Base-by-base conservation (phyloP, 306 rosid genomes). In the Glycine soja region DNA sequence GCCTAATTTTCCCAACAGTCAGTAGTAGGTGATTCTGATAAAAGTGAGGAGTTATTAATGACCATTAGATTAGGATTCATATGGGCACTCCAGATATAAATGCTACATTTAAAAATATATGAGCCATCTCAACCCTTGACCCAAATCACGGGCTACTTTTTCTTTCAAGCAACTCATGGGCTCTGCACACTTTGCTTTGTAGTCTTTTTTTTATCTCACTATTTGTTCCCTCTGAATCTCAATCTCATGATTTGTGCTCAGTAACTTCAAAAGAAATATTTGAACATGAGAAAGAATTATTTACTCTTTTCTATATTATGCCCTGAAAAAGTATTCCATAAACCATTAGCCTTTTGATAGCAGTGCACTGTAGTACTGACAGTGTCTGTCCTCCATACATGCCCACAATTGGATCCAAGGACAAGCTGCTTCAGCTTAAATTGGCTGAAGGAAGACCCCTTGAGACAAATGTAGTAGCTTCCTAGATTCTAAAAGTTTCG, bases 241-340 rank as follows among this genome's bases (percentile, higher is more conserved):
- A 24, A 1, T 24, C 30, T 24, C 30, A 24, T 24, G 30, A 24
- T 24, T 24, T 24, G 30, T 24, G 30, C 30, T 24, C 30, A 24
- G 30, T 19, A 78, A 53, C 69, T 40, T 78, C 47, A 78, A 53
- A 38, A 30, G 45, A 36, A 65, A 42, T 54, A 67, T 66, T 42
- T 63, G 56, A 64, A 50, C 52, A 64, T 48, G 73, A 76, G 13
- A 77, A 51, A 12, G 30, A 43, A 57, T 51, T 51, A 7, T 19
- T 13, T 61, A 46, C 19, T 76, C 36, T 16, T 57, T 16, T 16
- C 36, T 16, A 57, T 18, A 11, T 57, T 18, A 40, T 40, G 43
- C 30, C 30, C 30, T 24, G 30, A 24, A 24, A 24, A 24, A 24
- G 30, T 24, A n/a, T n/a, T n/a, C n/a, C n/a, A n/a, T n/a, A 24